These are phyloP conservation scores for Baeospora myosura DNA, from an alignment of 1,284 basidiomycete species.

Conservation along the genomic window DNA sequence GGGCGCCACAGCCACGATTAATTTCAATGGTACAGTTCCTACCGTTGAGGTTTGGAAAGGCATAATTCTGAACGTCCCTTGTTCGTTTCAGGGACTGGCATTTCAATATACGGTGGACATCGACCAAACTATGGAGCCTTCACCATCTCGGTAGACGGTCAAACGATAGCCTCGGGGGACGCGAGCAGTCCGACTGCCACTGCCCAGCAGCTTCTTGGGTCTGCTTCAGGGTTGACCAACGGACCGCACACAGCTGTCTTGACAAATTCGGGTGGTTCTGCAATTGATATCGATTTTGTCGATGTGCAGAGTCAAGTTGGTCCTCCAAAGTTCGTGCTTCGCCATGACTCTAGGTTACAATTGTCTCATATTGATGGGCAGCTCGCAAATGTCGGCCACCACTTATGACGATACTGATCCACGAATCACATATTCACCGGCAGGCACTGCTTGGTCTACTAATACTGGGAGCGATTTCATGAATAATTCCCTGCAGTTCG, in stretches of 20 bases:
- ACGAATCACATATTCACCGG: constrained; percentile 32
- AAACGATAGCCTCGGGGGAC: constrained; percentile 27
- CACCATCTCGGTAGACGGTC: constrained; percentile 38
- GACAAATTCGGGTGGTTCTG: constrained; percentile 31
- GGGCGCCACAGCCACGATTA: constrained; percentile 35
- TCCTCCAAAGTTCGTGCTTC: constrained; percentile 27
- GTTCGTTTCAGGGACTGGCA: constrained; percentile 38
- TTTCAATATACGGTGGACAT: constrained; percentile 42
- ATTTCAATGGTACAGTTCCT: constrained; percentile 30
- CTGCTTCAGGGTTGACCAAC: constrained; percentile 30
- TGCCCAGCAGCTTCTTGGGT: constrained; percentile 35
- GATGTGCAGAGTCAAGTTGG: constrained; percentile 35
- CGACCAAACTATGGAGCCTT: constrained; percentile 43
- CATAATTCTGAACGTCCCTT: background rate
- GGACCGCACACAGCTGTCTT: constrained; percentile 41
- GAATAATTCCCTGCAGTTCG: constrained; percentile 36
- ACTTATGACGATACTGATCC: constrained; percentile 35
- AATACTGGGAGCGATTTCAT: constrained; percentile 25
- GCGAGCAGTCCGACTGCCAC: constrained; percentile 24
- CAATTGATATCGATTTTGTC: constrained; percentile 44
- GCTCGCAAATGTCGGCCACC: constrained; percentile 21
- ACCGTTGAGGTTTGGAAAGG: background rate
- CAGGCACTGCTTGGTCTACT: constrained; percentile 25
- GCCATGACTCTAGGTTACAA: constrained; percentile 1
- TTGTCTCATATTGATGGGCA: constrained; percentile 10